phyloP scores from a whole-genome alignment of 495 filamentous ascomycete species.

The Penicillium antarcticum region DNA sequence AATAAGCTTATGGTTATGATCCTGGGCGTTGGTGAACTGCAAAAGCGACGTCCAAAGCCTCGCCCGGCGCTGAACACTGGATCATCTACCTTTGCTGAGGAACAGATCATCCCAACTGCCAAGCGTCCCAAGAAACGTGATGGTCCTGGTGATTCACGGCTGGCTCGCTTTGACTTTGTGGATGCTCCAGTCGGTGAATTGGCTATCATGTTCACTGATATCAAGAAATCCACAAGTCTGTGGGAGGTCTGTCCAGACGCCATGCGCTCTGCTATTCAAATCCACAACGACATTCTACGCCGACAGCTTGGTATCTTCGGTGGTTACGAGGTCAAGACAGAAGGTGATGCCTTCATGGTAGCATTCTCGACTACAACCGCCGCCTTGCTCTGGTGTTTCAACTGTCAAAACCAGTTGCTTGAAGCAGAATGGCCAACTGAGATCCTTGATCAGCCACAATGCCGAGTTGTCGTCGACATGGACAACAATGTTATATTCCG shows the following conservation, averaged over 20 bases:
- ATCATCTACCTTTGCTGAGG: slow-evolving; percentile 67
- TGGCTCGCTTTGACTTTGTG: slow-evolving; percentile 85
- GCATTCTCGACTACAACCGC: slow-evolving; percentile 94
- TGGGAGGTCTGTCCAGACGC: slow-evolving; percentile 94
- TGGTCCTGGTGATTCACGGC: slow-evolving; percentile 70
- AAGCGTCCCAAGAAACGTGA: slow-evolving; percentile 66
- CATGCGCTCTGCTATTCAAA: slow-evolving; percentile 92
- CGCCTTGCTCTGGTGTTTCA: slow-evolving; percentile 92
- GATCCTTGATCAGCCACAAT: slow-evolving; percentile 80
- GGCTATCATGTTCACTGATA: slow-evolving; percentile 96
- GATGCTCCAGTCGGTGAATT: slow-evolving; percentile 86
- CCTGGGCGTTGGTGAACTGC: slow-evolving; percentile 84
- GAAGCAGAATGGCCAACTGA: slow-evolving; percentile 91
- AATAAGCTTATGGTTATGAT: slow-evolving; percentile 99
- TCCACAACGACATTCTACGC: slow-evolving; percentile 94
- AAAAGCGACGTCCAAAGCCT: slow-evolving; percentile 72
- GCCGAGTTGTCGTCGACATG: slow-evolving; percentile 74
- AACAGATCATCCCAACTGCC: slow-evolving; percentile 60
- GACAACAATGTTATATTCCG: slow-evolving; percentile 89
- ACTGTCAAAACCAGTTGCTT: slow-evolving; percentile 82
- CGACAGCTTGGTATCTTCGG: slow-evolving; percentile 90
- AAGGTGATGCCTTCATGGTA: slow-evolving; percentile 99
- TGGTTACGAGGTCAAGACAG: slow-evolving; percentile 98
- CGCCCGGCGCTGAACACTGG: slow-evolving; percentile 77
- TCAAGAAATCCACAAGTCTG: slow-evolving; percentile 96